Percentiles rank a stretch among this genome's conserved stretches.
phyloP scores from a whole-genome alignment of 2,329 filamentous ascomycete genomes.

The Helicocarpus griseus region DNA sequence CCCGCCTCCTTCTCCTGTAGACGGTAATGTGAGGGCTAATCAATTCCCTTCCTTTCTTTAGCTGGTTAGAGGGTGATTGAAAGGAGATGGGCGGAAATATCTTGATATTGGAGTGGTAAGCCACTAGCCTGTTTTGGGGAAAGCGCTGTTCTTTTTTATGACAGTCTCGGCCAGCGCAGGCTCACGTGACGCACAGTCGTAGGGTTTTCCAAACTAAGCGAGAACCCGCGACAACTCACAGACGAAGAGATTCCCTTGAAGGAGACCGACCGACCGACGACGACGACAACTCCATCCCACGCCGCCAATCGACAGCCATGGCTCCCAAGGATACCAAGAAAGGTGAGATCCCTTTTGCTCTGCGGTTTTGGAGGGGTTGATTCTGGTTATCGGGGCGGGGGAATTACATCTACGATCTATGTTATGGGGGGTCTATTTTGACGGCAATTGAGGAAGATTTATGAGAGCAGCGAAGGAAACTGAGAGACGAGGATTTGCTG shows the following conservation, averaged over 20 bases:
- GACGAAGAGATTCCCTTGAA: not conserved
- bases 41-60: too few species aligned
- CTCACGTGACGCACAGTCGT: conserved; percentile 13
- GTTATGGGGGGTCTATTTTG: conserved; percentile 3
- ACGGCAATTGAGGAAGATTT: not conserved
- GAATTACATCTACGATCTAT: not conserved
- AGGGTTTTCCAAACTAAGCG: conserved; percentile 16
- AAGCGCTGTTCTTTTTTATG: conserved; percentile 1
- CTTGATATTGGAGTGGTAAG: not conserved
- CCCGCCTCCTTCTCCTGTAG: too few species aligned
- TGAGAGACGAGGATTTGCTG: not conserved
- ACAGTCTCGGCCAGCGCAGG: not conserved
- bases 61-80: not conserved
- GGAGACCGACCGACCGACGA: not conserved
- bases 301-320: conserved; percentile 38
- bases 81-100: not conserved
- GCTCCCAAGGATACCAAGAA: conserved; percentile 40
- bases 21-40: too few species aligned
- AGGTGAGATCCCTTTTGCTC: conserved; percentile 25
- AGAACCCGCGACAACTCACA: conserved; percentile 1
- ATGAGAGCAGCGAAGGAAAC: not conserved
- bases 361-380: not conserved
- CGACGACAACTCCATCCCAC: conserved; percentile 31
- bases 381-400: not conserved
- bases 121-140: conserved; percentile 6